Evolutionary conservation across 768 basidiomycete genomes (phyloP), one percentile per base, ranked within the genome.

Genomic region (Daedaleopsis nitida): DNA sequence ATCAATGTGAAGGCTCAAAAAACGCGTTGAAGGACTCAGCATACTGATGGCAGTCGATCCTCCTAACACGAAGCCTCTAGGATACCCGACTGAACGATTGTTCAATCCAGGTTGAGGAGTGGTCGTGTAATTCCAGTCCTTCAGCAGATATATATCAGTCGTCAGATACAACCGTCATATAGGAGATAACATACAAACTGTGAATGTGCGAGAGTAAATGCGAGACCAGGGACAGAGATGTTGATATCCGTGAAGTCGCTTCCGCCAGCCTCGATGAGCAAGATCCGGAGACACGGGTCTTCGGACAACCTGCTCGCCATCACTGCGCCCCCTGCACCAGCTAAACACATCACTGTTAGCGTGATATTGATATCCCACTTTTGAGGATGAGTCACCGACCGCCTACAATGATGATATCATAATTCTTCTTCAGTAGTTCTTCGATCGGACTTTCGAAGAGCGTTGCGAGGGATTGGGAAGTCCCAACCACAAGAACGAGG

Each of bases 71-170:
- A 53, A 58, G 0, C 71, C 72, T 5, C 72, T 56, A 2, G 70
- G 63, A 45, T 69, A 73, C 6, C 47, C 17, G 10, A 72, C 37
- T 4, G 55, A 16, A 5, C 70, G 70, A 34, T 59, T 55, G 34
- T 59, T 53, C n/a, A 72, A 60, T 9, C 58, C 66, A 4, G 43
- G 0, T 53, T 73, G 72, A 5, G 66, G 57, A 5, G 62, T 54
- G 2, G 69, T 71, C 13, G 67, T 73, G 60, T 65, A 72, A 52
- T 73, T 72, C 72, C 72, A 74, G 37, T 57, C 56, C 47, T 42
- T 38, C 16, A 23, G 37, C 6, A n/a, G n/a, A n/a, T n/a, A n/a
- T n/a, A n/a, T n/a, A 37, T 17, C 17, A 53, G 9, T 4, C 17
- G 35, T 13, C 37, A 11, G 32, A 44, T 23, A n/a, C 2, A 8